phyloP scores from a whole-genome alignment of 2,329 filamentous ascomycete genomes.

The Microdochium nivale region DNA sequence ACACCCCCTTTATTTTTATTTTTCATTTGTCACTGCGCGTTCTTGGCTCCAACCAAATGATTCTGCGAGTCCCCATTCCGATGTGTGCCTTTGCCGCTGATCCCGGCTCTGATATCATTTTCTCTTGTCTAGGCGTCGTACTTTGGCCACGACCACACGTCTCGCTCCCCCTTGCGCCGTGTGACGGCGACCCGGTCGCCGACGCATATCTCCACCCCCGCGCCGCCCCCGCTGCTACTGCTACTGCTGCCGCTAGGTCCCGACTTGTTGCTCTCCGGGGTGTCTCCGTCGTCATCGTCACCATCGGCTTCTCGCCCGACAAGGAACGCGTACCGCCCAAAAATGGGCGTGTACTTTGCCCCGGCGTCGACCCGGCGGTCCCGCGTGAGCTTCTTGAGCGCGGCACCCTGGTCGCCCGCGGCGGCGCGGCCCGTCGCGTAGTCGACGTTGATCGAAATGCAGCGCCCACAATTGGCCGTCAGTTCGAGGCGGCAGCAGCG shows the following conservation, averaged over 20 bases:
- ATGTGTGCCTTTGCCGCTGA: too few species aligned
- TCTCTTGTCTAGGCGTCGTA: not conserved
- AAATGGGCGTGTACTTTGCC: slow-evolving; percentile 58
- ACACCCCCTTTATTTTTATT: too few species aligned
- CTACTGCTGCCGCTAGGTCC: slow-evolving; percentile 15
- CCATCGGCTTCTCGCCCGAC: slow-evolving; percentile 13
- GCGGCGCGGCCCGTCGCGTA: slow-evolving; percentile 54
- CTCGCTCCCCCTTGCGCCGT: slow-evolving; percentile 38
- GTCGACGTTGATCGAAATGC: slow-evolving; percentile 63
- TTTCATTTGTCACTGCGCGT: too few species aligned
- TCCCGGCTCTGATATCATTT: too few species aligned
- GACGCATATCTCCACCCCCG: slow-evolving; percentile 29
- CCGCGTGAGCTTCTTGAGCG: slow-evolving; percentile 61
- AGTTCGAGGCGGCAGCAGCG: slow-evolving; percentile 34
- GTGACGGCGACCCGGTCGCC: slow-evolving; percentile 48
- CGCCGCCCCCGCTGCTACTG: slow-evolving; percentile 1
- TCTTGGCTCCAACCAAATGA: too few species aligned
- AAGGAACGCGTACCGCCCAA: slow-evolving; percentile 65
- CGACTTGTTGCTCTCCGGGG: slow-evolving; percentile 29
- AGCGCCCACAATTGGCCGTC: slow-evolving; percentile 63
- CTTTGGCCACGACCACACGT: slow-evolving; percentile 43
- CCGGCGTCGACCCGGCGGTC: slow-evolving; percentile 66
- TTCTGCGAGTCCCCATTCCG: too few species aligned
- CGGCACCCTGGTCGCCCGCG: slow-evolving; percentile 45
- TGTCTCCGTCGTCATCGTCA: slow-evolving; percentile 21